Conservation (phyloP, 768 basidiomycete genomes). For the Mycena filopes region DNA sequence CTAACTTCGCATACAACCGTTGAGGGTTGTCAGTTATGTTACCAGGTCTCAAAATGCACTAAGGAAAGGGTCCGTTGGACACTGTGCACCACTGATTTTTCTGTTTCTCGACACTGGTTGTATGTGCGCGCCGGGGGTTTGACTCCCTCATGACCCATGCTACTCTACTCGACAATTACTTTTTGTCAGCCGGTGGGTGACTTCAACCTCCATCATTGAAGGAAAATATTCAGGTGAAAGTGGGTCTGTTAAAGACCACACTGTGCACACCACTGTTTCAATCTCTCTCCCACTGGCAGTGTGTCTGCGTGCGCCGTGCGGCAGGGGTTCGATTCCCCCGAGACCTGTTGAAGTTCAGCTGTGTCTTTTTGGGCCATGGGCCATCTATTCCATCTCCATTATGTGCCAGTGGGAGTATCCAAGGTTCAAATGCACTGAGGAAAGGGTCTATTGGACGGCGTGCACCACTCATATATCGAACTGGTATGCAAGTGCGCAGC, state of each 20-base stretch:
- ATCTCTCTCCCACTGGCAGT: neutral
- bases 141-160: neutral
- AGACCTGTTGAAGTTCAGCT: neutral
- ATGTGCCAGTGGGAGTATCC: too few relatives aligned
- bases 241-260: neutral
- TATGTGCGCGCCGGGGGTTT: constrained; percentile 4
- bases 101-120: neutral
- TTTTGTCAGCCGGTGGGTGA: too few relatives aligned
- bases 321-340: neutral
- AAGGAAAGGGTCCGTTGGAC: neutral
- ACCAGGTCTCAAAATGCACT: too few relatives aligned
- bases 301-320: neutral
- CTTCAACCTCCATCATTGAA: neutral
- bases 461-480: neutral
- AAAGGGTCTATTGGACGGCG: neutral
- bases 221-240: too few relatives aligned
- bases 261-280: neutral
- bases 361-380: neutral
- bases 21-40: too few relatives aligned
- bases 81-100: neutral
- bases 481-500: neutral
- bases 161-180: neutral
- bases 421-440: too few relatives aligned
- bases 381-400: too few relatives aligned
- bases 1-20: too few relatives aligned